Base-by-base conservation (phyloP, 2,329 filamentous ascomycete genomes). In the Trichoderma sp. region DNA sequence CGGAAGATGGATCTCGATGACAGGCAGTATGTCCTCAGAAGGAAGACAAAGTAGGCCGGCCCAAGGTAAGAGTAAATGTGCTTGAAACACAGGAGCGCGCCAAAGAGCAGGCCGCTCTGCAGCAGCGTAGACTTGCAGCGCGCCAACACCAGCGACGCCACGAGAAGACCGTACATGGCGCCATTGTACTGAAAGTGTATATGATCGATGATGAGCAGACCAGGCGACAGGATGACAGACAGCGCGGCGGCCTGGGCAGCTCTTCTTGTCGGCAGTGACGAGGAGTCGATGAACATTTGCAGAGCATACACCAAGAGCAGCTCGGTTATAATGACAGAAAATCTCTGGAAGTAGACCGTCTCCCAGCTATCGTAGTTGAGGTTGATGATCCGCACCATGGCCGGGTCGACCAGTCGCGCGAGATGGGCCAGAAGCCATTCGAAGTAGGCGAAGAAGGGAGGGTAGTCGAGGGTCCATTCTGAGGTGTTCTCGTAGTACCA, bases 141-240 rank as follows among this genome's bases (percentile, higher is more conserved):
- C 7, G 94, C 93, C 70, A 96, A 83, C 1, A 96, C 91, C 59
- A 99, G 86, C 2, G 96, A 98, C 66, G 95, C 85, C 47, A 98
- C 87, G 62, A 99, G 84, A 55, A 98, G 83, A 47, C 96, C 96
- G 78, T 98, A 99, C 81, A 99, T 89, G 81, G 94, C 94, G 52
- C 96, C 95, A 83, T 99, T 99, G 83, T 99, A 99, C 83, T 99
- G 96, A 80, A 99, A 99, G 80, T 97, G 94, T 72, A 97, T 95
- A 79, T 99, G 96, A 77, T 99, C 96, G 79, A 99, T 98, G 78
- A 99, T 96, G 70, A 99, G 85, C 43, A 99, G 87, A 2, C 95
- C 96, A 0, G 96, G 96, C 0, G 94, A 98, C 14, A 98, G 87
- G 4, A 98, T 83, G 70, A 99, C 90, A 0, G 95, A 97, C 68